These are phyloP conservation scores for Brasilioporus rufonigricans DNA, from an alignment of 768 basidiomycete species.

Conservation along the genomic window DNA sequence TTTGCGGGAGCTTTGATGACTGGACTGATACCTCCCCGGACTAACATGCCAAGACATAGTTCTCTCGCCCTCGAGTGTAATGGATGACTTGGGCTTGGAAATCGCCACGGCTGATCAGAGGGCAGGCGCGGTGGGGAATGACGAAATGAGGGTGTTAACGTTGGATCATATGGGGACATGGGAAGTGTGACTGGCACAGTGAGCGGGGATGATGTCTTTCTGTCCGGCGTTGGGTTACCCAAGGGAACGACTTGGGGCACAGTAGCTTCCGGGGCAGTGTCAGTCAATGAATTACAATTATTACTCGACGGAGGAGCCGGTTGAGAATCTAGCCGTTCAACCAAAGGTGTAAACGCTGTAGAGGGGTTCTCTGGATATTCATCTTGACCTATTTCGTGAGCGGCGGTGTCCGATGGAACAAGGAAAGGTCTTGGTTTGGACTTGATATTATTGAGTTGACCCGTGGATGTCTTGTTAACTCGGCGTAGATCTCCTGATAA, in stretches of 20 bases:
- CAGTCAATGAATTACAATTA: not conserved
- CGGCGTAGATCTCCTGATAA: slow-evolving; percentile 30
- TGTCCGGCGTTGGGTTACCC: slow-evolving; percentile 2
- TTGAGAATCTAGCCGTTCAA: slow-evolving; percentile 25
- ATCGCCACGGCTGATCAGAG: slow-evolving; percentile 81
- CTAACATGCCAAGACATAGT: slow-evolving; percentile 62
- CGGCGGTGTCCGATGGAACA: slow-evolving; percentile 12
- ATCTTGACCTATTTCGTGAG: slow-evolving; percentile 12
- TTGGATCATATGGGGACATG: slow-evolving; percentile 74
- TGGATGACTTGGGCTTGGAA: slow-evolving; percentile 76
- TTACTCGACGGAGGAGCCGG: slow-evolving; percentile 17
- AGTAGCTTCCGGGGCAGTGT: not conserved
- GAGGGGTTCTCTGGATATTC: slow-evolving; percentile 11
- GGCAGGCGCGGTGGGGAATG: slow-evolving; percentile 74
- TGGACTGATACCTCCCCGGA: slow-evolving; percentile 51
- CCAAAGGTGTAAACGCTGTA: slow-evolving; percentile 23
- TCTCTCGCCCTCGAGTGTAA: slow-evolving; percentile 64
- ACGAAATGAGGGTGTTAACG: slow-evolving; percentile 71
- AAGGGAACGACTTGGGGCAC: slow-evolving; percentile 1
- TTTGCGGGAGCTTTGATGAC: slow-evolving; percentile 33
- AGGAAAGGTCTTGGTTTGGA: slow-evolving; percentile 23
- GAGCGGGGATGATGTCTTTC: slow-evolving; percentile 23
- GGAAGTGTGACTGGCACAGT: slow-evolving; percentile 39
- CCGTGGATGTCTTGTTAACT: slow-evolving; percentile 24
- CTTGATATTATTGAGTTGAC: slow-evolving; percentile 16